Conservation (phyloP, 495 filamentous ascomycete genomes). For the Arthonia radiata region DNA sequence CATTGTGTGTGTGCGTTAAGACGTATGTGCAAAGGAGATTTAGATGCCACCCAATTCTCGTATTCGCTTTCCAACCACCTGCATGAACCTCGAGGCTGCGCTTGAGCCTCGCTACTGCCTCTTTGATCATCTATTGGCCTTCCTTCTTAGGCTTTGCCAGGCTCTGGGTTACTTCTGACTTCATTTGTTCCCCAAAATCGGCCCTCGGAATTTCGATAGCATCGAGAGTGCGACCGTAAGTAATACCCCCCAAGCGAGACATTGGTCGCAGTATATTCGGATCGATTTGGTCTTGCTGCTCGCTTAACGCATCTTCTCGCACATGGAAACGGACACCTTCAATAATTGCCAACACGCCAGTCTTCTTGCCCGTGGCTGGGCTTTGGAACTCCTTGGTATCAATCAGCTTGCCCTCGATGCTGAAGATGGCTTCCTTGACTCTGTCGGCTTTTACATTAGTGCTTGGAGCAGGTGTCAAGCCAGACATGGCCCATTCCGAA, state of each 20-base stretch:
- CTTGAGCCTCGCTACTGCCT: too few relatives aligned
- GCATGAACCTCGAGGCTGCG: too few relatives aligned
- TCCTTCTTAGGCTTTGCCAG: conserved; percentile 11
- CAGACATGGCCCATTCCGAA: conserved; percentile 60
- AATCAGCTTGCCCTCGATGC: conserved; percentile 56
- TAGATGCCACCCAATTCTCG: too few relatives aligned
- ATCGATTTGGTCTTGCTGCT: conserved; percentile 46
- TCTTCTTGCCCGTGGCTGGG: conserved; percentile 37
- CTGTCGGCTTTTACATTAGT: conserved; percentile 42
- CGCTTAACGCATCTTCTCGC: conserved; percentile 66
- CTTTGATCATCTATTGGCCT: too few relatives aligned
- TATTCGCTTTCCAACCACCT: too few relatives aligned
- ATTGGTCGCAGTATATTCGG: conserved; percentile 43
- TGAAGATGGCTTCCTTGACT: conserved; percentile 60
- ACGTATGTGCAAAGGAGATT: too few relatives aligned
- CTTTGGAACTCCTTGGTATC: conserved; percentile 55
- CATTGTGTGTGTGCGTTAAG: too few relatives aligned
- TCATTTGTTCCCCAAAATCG: conserved; percentile 29
- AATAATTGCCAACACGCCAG: conserved; percentile 46
- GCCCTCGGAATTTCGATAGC: conserved; percentile 58
- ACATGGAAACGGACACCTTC: conserved; percentile 81
- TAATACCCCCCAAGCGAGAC: conserved; percentile 59
- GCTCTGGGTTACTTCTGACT: conserved; percentile 18
- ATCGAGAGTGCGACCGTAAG: conserved; percentile 46
- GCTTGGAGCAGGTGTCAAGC: conserved; percentile 46